Conservation (phyloP, 192 early-diverging fungal species). For the Gryganskiella cystojenkinii region DNA sequence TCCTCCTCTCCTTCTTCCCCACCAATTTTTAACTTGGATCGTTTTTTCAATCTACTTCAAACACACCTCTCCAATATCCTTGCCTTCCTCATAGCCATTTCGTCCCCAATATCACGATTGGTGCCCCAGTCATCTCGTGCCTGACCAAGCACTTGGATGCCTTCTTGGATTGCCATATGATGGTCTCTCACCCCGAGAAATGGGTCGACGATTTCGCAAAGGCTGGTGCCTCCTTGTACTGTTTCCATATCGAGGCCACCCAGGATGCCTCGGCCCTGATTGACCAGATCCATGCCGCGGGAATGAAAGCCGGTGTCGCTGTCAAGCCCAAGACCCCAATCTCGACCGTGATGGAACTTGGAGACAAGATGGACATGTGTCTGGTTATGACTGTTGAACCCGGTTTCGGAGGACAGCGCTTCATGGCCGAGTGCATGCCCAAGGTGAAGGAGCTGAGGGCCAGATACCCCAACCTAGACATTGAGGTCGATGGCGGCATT, state of each 20-base stretch:
- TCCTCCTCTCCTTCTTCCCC: too few species aligned
- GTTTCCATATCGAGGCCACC: constrained; percentile 95
- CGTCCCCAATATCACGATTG: constrained; percentile 96
- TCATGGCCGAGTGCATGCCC: constrained; percentile 88
- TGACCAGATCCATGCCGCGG: constrained; percentile 78
- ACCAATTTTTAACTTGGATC: too few species aligned
- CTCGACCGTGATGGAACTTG: constrained; percentile 65
- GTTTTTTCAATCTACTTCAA: background rate
- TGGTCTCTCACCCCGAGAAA: constrained; percentile 67
- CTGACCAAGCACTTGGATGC: constrained; percentile 88
- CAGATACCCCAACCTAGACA: constrained; percentile 86
- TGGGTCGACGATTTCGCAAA: constrained; percentile 97
- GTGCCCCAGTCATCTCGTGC: constrained; percentile 90
- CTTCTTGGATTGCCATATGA: constrained; percentile 83
- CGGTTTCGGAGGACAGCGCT: constrained; percentile 96
- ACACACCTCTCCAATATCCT: background rate
- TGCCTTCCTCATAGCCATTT: constrained; percentile 76
- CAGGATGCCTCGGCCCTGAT: constrained; percentile 80
- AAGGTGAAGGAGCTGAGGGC: constrained; percentile 85
- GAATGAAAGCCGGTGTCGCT: constrained; percentile 94
- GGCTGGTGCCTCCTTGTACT: constrained; percentile 88
- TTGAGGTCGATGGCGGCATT: constrained; percentile 96
- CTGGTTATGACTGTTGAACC: constrained; percentile 98
- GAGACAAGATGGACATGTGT: constrained; percentile 83
- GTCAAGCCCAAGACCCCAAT: constrained; percentile 91